Conservation (phyloP, 192 early-diverging fungal genomes). For the Coemansia sp. region DNA sequence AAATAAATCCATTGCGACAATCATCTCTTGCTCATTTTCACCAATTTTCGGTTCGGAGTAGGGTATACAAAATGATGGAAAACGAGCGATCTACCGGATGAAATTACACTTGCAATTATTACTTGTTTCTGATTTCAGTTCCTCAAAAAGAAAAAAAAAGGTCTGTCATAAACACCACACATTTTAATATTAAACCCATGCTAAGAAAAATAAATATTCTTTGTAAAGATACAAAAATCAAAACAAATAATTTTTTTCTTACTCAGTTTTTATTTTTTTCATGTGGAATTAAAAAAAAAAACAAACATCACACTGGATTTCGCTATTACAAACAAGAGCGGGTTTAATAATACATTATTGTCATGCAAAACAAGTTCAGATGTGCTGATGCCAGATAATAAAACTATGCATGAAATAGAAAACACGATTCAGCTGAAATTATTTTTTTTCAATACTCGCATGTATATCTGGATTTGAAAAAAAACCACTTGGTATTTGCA, state of each 20-base stretch:
- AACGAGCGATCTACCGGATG: neutral
- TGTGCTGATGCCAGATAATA: slow-evolving; percentile 9
- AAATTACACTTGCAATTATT: neutral
- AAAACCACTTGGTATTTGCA: too few species aligned
- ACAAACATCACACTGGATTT: neutral
- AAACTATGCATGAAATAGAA: slow-evolving; percentile 5
- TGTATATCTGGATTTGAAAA: too few species aligned
- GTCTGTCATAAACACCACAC: neutral
- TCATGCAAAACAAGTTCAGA: neutral
- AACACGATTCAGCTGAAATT: neutral
- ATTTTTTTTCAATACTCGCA: too few species aligned
- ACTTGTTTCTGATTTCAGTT: slow-evolving; percentile 1
- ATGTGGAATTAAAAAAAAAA: neutral
- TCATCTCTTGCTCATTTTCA: too few species aligned
- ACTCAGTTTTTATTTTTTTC: neutral
- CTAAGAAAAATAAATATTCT: too few species aligned
- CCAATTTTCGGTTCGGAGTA: too few species aligned
- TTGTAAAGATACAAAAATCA: neutral
- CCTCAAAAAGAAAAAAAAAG: neutral
- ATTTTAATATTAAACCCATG: too few species aligned
- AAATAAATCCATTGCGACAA: too few species aligned
- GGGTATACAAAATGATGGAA: neutral
- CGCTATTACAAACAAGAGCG: neutral
- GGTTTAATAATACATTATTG: neutral
- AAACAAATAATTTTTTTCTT: neutral